Evolutionary conservation across 139 green algal species (phyloP), one percentile per base, ranked within the genome.

Genomic region (Chlorella sp.): DNA sequence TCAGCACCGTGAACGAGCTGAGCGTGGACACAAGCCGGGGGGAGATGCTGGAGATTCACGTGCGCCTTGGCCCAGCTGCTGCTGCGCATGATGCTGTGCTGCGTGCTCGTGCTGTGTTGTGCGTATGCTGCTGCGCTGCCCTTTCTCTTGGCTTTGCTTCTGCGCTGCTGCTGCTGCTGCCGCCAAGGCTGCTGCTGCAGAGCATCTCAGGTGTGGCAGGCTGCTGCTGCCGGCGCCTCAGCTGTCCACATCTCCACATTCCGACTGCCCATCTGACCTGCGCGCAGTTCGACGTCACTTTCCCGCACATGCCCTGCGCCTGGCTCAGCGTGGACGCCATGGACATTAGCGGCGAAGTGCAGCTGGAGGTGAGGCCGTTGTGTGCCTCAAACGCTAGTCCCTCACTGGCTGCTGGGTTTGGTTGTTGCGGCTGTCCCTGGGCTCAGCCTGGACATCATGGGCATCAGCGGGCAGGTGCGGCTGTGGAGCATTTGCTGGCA

Each of bases 251-350:
- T n/a, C n/a, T n/a, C n/a, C n/a, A n/a, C n/a, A n/a, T n/a, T n/a
- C n/a, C n/a, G n/a, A n/a, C n/a, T n/a, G 4, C 32, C 32, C 56
- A 7, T 17, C 41, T 47, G 7, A 12, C 39, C 28, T 0, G 2
- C 18, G 28, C 89, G 80, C 92, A 98, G 93, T 92, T 99, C 36
- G 95, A 99, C 84, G 74, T 99, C 64, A 97, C 94, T 0, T 98
- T 99, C 39, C 95, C 93, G 1, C 86, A 81, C 26, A 91, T 99
- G 90, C 93, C 96, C 25, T 99, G 97, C 82, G 88, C 92, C 1
- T 96, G 97, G 93, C 84, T 99, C 5, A 96, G 89, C 65, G 74
- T 99, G 6, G 97, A 99, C 86, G 96, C 93, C 3, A 99, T 99
- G 97, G 97, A 99, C 86, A 93, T 99, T 64, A 96, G 89, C 69